phyloP scores from a whole-genome alignment of 495 filamentous ascomycete genomes.

The Penicillium maclennaniae region DNA sequence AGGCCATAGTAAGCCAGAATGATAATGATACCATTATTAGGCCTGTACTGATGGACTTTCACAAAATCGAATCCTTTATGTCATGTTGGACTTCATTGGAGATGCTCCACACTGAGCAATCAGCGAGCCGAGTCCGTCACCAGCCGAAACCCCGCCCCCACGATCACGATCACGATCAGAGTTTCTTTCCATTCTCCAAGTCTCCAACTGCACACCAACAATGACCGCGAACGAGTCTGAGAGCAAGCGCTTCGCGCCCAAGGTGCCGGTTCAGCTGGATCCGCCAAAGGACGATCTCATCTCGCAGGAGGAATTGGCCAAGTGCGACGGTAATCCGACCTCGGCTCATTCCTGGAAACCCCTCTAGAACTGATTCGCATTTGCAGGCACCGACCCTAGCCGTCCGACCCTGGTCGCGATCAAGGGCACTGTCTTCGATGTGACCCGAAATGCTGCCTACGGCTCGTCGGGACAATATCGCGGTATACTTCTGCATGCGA shows the following conservation, averaged over 20 bases:
- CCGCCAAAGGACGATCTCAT: slow-evolving; percentile 89
- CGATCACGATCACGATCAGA: slow-evolving; percentile 12
- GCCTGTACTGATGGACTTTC: background rate
- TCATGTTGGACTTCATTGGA: background rate
- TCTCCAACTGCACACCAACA: slow-evolving; percentile 15
- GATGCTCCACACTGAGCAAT: slow-evolving; percentile 4
- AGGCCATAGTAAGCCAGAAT: background rate
- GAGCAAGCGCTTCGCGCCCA: slow-evolving; percentile 74
- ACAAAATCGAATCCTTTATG: background rate
- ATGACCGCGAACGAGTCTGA: slow-evolving; percentile 32
- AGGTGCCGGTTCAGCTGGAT: slow-evolving; percentile 71
- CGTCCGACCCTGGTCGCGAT: slow-evolving; percentile 88
- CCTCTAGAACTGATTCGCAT: background rate
- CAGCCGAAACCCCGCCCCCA: slow-evolving; percentile 19
- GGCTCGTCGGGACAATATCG: slow-evolving; percentile 78
- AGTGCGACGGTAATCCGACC: slow-evolving; percentile 66
- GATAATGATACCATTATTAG: background rate
- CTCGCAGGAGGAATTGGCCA: slow-evolving; percentile 64
- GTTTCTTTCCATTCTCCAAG: background rate
- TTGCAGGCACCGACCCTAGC: slow-evolving; percentile 54
- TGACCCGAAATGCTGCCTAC: slow-evolving; percentile 81
- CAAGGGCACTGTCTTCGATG: slow-evolving; percentile 94
- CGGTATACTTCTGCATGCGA: slow-evolving; percentile 49
- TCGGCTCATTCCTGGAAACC: background rate
- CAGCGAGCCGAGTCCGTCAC: slow-evolving; percentile 11